Base-by-base conservation (phyloP, 2,329 filamentous ascomycete genomes). In the Aspergillus sp. region DNA sequence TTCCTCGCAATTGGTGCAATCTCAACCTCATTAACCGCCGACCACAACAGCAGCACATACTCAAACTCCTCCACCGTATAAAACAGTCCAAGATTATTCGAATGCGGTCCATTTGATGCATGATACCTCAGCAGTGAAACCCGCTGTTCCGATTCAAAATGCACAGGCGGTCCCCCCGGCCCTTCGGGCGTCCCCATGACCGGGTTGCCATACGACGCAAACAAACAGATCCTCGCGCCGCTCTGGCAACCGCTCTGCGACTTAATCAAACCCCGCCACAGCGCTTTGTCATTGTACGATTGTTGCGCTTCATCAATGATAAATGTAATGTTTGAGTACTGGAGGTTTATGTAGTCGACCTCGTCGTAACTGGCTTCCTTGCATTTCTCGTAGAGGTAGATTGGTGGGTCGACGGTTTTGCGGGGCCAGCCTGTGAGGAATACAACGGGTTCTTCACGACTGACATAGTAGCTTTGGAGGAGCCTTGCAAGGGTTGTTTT, bases 401-500 rank as follows among this genome's bases (percentile, higher is more conserved):
- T 39, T 5, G n/a, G 7, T 9, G 19, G 19, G 10, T 20, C 35
- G n/a, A 15, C 19, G 4, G n/a, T 39, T 20, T 39, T 39, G n/a
- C 10, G n/a, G 19, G n/a, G n/a, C 35, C 35, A 39, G n/a, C 25
- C 25, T 6, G 17, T 44, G 19, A 44, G 23, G 19, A 33, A 27
- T n/a, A 44, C 25, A 7, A 33, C 13, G 17, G 20, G 23, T 9
- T 44, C 23, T 20, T 44, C 25, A 10, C 25, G 25, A 30, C 25
- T 30, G 25, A 10, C 10, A 10, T 44, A n/a, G 17, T 27, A 19
- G 42, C 19, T 15, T 27, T n/a, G 12, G 19, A 44, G 42, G 25
- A 44, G 42, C 23, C n/a, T 25, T 20, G 42, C 42, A 17, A 44
- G 42, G 10, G 42, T 44, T 27, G 42, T 44, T 32, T 44, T 44